Evolutionary conservation across 2,329 filamentous ascomycete genomes (phyloP).

Genomic region (Nigrograna mackinnonii): DNA sequence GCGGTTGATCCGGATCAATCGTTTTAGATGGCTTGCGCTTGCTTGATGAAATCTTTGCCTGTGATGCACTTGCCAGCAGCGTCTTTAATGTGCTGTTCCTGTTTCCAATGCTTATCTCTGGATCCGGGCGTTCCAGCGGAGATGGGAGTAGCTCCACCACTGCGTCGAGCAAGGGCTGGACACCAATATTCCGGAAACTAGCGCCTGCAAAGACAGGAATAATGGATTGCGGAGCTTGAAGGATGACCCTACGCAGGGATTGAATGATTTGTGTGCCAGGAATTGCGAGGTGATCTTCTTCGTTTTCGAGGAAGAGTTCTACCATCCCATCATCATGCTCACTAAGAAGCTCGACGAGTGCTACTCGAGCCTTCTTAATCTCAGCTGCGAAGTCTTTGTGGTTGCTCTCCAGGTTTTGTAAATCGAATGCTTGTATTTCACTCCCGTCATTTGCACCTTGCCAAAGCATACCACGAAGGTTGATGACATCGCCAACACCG

Average conservation of each 20-base stretch:
- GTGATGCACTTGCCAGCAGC: slow-evolving; percentile 43
- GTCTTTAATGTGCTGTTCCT: slow-evolving; percentile 58
- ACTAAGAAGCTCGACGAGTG: slow-evolving; percentile 80
- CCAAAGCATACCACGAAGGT: slow-evolving; percentile 77
- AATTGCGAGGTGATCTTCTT: slow-evolving; percentile 73
- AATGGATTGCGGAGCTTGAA: slow-evolving; percentile 69
- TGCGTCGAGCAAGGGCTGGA: slow-evolving; percentile 87
- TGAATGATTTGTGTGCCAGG: slow-evolving; percentile 68
- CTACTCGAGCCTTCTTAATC: slow-evolving; percentile 73
- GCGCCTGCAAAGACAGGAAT: slow-evolving; percentile 90
- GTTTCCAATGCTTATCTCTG: slow-evolving; percentile 71
- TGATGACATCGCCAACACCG: slow-evolving; percentile 83
- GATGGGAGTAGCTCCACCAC: slow-evolving; percentile 86
- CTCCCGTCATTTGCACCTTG: slow-evolving; percentile 68
- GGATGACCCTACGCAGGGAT: slow-evolving; percentile 74
- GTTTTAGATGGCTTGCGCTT: slow-evolving; percentile 2
- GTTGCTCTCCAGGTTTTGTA: slow-evolving; percentile 56
- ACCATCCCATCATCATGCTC: slow-evolving; percentile 88
- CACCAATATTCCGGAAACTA: slow-evolving; percentile 91
- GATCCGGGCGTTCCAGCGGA: slow-evolving; percentile 77
- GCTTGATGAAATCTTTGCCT: slow-evolving; percentile 13
- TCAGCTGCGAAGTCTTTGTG: slow-evolving; percentile 63
- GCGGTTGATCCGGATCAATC: slow-evolving; percentile 7
- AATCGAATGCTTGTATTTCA: slow-evolving; percentile 58
- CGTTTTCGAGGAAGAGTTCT: slow-evolving; percentile 78